Evolutionary conservation across 75 land plant species (phyloP).

Genomic region (Pinus tabuliformis): DNA sequence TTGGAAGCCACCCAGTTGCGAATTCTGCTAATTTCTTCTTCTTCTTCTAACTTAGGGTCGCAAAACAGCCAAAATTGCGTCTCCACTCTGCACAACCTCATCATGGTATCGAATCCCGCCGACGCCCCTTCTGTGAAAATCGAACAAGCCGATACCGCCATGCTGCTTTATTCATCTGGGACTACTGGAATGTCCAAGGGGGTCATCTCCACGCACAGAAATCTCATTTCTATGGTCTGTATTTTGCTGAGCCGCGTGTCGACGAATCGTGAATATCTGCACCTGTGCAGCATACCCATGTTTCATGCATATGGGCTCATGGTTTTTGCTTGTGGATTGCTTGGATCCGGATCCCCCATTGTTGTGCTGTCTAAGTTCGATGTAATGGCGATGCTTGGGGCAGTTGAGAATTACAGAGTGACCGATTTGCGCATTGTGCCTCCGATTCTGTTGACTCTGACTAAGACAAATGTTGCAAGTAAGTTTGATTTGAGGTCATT

Average conservation of each 20-base stretch:
- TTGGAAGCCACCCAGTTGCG: conserved; percentile 19
- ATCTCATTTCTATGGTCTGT: conserved; percentile 22
- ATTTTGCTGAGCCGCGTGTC: not conserved
- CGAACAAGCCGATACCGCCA: conserved; percentile 45
- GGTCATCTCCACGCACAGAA: conserved; percentile 42
- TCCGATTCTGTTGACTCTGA: conserved; percentile 44
- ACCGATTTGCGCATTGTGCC: conserved; percentile 55
- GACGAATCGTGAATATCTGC: not conserved
- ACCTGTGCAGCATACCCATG: conserved; percentile 47
- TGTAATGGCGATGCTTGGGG: conserved; percentile 24
- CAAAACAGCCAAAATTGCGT: conserved; percentile 49
- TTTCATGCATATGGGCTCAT: conserved; percentile 64
- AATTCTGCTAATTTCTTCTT: conserved; percentile 14
- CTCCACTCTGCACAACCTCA: too few species aligned
- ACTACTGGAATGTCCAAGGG: conserved; percentile 79
- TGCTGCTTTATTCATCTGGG: conserved; percentile 72
- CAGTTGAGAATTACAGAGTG: conserved; percentile 33
- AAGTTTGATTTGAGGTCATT: conserved; percentile 40
- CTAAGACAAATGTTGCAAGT: conserved; percentile 8
- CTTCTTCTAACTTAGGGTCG: not conserved
- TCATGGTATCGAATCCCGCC: not conserved
- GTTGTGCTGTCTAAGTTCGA: conserved; percentile 46
- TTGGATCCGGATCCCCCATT: conserved; percentile 20
- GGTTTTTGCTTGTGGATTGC: conserved; percentile 22
- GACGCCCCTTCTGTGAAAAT: not conserved